Percentiles rank a stretch among this genome's conserved stretches.
phyloP scores from a whole-genome alignment of 805 yeast genomes.

The Cyberlindnera xylosilytica region DNA sequence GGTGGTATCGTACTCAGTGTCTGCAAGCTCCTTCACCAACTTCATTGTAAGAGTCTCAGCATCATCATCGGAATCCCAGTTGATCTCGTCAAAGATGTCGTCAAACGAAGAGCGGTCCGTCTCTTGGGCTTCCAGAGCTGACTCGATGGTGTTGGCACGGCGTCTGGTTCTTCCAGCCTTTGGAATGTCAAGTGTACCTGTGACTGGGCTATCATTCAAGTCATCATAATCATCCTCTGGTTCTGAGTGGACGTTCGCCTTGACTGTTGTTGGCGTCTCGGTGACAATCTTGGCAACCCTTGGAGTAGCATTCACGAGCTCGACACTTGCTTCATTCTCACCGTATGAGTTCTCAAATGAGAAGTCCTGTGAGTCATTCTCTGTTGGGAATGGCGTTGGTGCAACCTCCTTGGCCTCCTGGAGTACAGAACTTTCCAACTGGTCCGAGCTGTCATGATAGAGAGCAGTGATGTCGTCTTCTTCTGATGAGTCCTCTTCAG shows the following conservation, averaged over 20 bases:
- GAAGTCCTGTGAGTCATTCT: conserved; percentile 15
- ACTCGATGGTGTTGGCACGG: conserved; percentile 29
- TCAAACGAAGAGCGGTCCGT: conserved; percentile 36
- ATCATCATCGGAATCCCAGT: conserved; percentile 71
- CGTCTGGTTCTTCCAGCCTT: conserved; percentile 11
- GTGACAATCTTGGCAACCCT: background rate
- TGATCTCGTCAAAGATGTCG: conserved; percentile 72
- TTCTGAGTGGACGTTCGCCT: conserved; percentile 15
- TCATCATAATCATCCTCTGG: conserved; percentile 23
- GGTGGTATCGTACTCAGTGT: conserved; percentile 61
- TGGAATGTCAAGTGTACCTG: conserved; percentile 10
- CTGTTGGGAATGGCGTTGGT: conserved; percentile 7
- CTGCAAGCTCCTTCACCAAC: conserved; percentile 55
- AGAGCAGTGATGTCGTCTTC: conserved; percentile 30
- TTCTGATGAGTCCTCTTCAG: conserved; percentile 15
- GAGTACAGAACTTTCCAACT: conserved; percentile 8
- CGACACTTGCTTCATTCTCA: conserved; percentile 11
- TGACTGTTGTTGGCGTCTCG: conserved; percentile 18
- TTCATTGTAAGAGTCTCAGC: conserved; percentile 54
- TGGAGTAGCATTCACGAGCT: conserved; percentile 11
- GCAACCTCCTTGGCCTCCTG: background rate
- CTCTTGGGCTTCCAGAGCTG: conserved; percentile 31
- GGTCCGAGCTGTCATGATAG: conserved; percentile 17
- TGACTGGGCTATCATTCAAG: conserved; percentile 7
- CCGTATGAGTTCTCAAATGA: conserved; percentile 21